Evolutionary conservation across 345 rosid species (phyloP), one percentile per base, ranked within the genome.

Genomic region (Punica granatum): DNA sequence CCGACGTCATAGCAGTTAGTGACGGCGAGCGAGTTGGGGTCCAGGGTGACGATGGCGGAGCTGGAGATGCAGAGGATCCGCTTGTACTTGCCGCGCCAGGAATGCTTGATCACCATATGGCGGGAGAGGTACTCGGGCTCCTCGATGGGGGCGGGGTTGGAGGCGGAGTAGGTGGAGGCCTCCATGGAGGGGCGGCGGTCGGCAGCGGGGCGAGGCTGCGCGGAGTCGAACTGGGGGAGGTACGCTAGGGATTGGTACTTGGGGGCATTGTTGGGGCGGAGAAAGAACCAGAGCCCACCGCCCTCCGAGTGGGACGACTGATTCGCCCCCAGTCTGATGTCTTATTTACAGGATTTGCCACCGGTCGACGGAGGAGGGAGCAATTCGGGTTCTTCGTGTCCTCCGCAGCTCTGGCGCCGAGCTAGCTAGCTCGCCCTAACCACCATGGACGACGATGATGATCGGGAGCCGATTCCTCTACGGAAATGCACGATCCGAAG

Each of bases 1-100:
- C 75, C 83, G 12, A 73, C 84, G 30, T 89, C 93, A 34, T 91
- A 94, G 3, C 89, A 83, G 75, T 94, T 94, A 19, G 99, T 94
- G 32, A 94, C 83, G 2, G 79, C 30, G 36, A 94, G 87, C 0
- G 99, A 81, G 69, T 76, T 77, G 0, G 99, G 99, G 68, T 94
- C 99, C 19, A 94, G 83, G 31, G 99, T 94, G 68, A 88, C 70
- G 67, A 94, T 88, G 3, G 92, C 81, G 5, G 49, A 84, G 67
- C 64, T 71, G 1, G 93, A 85, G 19, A 94, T 82, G 68, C 99
- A 94, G 63, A 94, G 88, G 66, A 94, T 84, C 73, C 99, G 83
- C 77, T 89, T 94, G 77, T 94, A 94, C 35, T 96, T 87, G 35
- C 99, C 99, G 3, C 99, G 91, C 99, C 99, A 94, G 0, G 98